Base-by-base conservation (phyloP, 345 rosid genomes). In the Schrenkiella parvula region DNA sequence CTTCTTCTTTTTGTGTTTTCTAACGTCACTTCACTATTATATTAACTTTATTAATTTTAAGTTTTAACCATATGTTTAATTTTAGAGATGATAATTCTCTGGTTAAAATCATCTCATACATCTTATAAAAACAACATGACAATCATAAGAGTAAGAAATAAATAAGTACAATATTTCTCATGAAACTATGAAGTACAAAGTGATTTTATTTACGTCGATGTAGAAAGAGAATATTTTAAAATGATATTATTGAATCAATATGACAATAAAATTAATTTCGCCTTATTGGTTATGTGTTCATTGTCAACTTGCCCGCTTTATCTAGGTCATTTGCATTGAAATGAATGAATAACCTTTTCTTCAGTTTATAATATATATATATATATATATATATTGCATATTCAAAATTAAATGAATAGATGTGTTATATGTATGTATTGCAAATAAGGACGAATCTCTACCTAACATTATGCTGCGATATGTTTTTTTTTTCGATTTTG, bases 1-100 rank as follows among this genome's bases (percentile, higher is more conserved):
- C 43, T 39, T 73, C 60, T 66, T 56, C 72, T 66, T 74, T 65
- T n/a, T 66, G 59, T 72, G 73, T 3, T 66, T 32, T 66, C 68
- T 25, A 74, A 39, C 21, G 62, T 74, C 73, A 66, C 73, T 25
- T 74, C 73, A 12, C 38, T 29, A 38, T 48, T 37, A 7, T 25
- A n/a, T n/a, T n/a, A 22, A 43, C 41, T 72, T 63, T 39, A 38
- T 31, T 21, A 43, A 22, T 29, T 42, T n/a, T n/a, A n/a, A n/a
- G n/a, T n/a, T n/a, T n/a, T 41, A 17, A 63, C 54, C 54, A 29
- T 31, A 28, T 19, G n/a, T 38, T 18, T 44, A 29, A 50, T 51
- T 13, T 9, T 11, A 23, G 50, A 26, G 29, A 25, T 58, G 32
- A 35, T 59, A 60, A 35, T 59, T 35, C 7, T 35, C 37, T 47